Evolutionary conservation across 208 protist genomes (phyloP).

Genomic region (Vickermania spadyakhi): DNA sequence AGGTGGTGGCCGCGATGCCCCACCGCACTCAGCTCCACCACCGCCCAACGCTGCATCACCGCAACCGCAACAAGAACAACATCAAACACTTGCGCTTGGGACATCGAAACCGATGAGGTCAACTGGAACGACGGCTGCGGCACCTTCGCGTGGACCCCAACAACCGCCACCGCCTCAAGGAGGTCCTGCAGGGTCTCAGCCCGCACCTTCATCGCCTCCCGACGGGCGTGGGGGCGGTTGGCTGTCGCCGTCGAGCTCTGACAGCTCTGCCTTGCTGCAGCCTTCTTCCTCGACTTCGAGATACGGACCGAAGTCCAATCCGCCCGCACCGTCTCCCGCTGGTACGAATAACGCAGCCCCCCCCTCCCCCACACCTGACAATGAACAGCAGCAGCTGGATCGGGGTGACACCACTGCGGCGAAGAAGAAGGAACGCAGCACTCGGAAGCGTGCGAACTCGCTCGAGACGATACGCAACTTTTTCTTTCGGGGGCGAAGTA

Average conservation of each 20-base stretch:
- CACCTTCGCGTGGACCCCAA: neutral
- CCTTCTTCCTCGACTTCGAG: too few species aligned
- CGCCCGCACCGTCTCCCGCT: neutral
- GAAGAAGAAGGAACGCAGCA: slow-evolving; percentile 5
- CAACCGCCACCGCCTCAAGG: slow-evolving; percentile 1
- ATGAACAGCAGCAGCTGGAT: neutral
- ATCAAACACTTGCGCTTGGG: neutral
- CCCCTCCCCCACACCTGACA: neutral
- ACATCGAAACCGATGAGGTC: too few species aligned
- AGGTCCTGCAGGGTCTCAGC: too few species aligned
- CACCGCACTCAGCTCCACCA: neutral
- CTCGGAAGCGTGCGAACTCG: slow-evolving; percentile 32
- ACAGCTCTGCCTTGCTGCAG: too few species aligned
- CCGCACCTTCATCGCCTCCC: too few species aligned
- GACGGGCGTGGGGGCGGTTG: too few species aligned
- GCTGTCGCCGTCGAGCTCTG: too few species aligned
- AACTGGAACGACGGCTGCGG: too few species aligned
- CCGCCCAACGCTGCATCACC: neutral
- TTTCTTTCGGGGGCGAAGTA: slow-evolving; percentile 19
- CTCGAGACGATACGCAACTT: slow-evolving; percentile 35
- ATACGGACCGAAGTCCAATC: too few species aligned
- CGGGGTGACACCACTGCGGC: neutral
- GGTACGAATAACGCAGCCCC: neutral
- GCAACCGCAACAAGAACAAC: slow-evolving; percentile 8
- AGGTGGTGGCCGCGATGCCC: neutral